These are phyloP conservation scores for Pestalotiopsis sp. DNA, from an alignment of 2,329 filamentous ascomycete genomes.

Conservation along the genomic window DNA sequence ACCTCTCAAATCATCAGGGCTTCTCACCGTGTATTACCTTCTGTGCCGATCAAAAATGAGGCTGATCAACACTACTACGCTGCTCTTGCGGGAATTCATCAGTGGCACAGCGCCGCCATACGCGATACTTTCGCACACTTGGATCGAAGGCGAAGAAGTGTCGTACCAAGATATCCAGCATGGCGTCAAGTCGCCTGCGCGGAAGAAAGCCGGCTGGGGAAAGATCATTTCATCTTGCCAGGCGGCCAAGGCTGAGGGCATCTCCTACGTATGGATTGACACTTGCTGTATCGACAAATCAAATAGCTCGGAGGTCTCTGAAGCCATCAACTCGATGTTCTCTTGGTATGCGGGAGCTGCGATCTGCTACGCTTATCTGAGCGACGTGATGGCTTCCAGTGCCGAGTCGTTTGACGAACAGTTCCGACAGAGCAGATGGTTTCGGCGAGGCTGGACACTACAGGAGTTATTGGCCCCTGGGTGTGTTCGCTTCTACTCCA, in stretches of 20 bases:
- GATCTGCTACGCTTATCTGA: neutral
- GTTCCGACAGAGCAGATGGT: constrained; percentile 1
- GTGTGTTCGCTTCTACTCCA: neutral
- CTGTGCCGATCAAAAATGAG: neutral
- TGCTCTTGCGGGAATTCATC: neutral
- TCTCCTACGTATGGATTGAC: neutral
- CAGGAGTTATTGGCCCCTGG: neutral
- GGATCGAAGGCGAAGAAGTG: neutral
- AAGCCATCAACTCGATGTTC: constrained; percentile 1
- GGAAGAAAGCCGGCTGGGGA: neutral
- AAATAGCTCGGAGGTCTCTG: neutral
- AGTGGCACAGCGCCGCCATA: neutral
- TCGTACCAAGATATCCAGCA: neutral
- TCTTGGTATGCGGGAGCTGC: neutral
- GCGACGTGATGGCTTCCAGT: neutral
- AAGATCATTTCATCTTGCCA: neutral
- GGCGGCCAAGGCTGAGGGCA: neutral
- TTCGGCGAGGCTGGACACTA: neutral
- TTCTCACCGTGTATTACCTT: no score
- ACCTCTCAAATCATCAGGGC: no score
- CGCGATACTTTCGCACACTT: neutral
- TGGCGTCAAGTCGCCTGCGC: neutral
- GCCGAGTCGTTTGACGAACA: neutral
- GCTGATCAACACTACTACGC: neutral
- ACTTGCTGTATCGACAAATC: constrained; percentile 1